Base-by-base conservation (phyloP, 257 asterid genomes). In the Przewalskia tangutica region DNA sequence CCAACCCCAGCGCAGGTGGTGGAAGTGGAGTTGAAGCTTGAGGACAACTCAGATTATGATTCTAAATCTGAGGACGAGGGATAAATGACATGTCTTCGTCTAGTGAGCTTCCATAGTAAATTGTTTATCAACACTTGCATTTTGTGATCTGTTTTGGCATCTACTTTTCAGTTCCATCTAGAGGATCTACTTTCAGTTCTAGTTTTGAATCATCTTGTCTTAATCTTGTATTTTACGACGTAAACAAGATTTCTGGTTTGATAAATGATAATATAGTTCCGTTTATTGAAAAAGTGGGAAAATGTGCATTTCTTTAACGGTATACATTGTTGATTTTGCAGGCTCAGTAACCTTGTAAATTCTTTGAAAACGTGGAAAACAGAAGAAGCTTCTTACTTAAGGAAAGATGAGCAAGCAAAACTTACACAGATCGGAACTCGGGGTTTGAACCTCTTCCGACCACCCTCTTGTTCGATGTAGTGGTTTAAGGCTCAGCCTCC, bases 41-140 rank as follows among this genome's bases (percentile, higher is more conserved):
- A 77, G 44, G 70, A 81, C 34, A 77, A 67, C 76, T 27, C 77
- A 56, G 84, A 75, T 7, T 53, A 38, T 18, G 84, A 54, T 20
- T 62, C 84, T 77, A 64, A 70, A 16, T 67, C 80, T 17, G 89
- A 84, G 84, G 84, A 82, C 12, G 88, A 84, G 82, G 88, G 84
- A 13, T 83, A 53, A 81, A 78, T 63, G 20, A 36, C 77, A 8
- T 70, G 32, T 55, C 66, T 70, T 11, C 5, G 36, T 44, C 7
- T n/a, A 59, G 68, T 63, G 48, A 14, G 82, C 71, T 56, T 48
- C 59, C 46, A 23, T 78, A 82, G 86, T 82, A 59, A 84, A 83
- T 42, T 13, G 27, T 54, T 53, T 62, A 7, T 54, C 58, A 18
- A 55, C 63, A 50, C 36, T 46, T 73, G 79, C 44, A 73, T 73